Base-by-base conservation (phyloP, 257 asterid genomes). In the Euphrasia confusa region DNA sequence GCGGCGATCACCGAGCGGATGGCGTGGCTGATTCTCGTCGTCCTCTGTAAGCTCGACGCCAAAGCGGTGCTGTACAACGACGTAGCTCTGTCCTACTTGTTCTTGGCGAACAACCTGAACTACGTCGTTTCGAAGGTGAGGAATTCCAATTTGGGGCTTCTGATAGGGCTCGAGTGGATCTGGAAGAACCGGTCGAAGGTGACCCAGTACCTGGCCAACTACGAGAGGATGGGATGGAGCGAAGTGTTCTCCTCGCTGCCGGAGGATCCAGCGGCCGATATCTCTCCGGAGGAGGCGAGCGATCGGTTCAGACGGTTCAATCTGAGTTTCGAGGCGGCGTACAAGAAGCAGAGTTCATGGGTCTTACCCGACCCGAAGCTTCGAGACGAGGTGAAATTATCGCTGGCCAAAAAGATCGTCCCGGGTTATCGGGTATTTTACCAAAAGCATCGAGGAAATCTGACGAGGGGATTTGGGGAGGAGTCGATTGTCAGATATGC, bases 81-180 rank as follows among this genome's bases (percentile, higher is more conserved):
- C 72, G 83, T 77, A 47, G 72, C 86, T 0, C 64, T 73, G 10
- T 72, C 83, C 1, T 84, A 84, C 61, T 28, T 84, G 57, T 81
- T 84, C 64, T 37, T 84, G 12, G 86, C 88, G 0, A 81, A 84
- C 72, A 84, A 84, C 73, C 9, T 81, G 32, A 79, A 84, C 81
- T 84, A 84, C 73, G 76, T 84, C 54, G 84, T 50, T 50, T 50
- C 12, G 12, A 50, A 50, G 28, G 28, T 50, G 27, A 24, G 56
- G 56, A 50, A 50, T 81, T 64, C 88, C 8, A 74, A 54, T 5
- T 69, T 84, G 52, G 65, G 72, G 44, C 66, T 69, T 50, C 17
- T 84, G 3, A 63, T 84, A 54, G 88, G 92, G 14, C 9, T 77
- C 18, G 83, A 79, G 7, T 84, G 88, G 88, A 47, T 79, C 28